These are phyloP conservation scores for Ustilago curta DNA, from an alignment of 1,284 basidiomycete genomes.

Conservation along the genomic window DNA sequence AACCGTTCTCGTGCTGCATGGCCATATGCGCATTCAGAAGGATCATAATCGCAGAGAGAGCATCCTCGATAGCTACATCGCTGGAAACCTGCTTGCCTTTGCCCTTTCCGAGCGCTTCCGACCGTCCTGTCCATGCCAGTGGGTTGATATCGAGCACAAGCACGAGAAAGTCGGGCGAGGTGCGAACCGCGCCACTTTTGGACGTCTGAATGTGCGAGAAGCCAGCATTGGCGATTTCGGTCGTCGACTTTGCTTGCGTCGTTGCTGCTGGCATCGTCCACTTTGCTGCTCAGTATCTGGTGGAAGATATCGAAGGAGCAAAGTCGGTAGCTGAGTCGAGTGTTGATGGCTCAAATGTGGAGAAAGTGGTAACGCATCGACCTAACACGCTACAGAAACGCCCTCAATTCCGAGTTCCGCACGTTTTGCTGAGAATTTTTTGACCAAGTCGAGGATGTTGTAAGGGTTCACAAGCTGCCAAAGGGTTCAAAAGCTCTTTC, in stretches of 20 bases:
- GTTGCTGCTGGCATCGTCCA: constrained; percentile 35
- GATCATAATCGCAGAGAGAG: constrained; percentile 76
- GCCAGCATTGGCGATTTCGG: constrained; percentile 45
- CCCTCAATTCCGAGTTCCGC: constrained; percentile 3
- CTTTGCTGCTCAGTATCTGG: not conserved
- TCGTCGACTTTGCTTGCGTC: constrained; percentile 40
- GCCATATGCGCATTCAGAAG: constrained; percentile 94
- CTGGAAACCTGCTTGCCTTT: constrained; percentile 13
- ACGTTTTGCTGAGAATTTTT: constrained; percentile 10
- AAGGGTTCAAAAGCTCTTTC: constrained; percentile 15
- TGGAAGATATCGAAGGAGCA: constrained; percentile 1
- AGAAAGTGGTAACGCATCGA: not conserved
- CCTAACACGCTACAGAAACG: constrained; percentile 1
- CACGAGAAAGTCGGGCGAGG: constrained; percentile 62
- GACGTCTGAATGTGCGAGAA: constrained; percentile 46
- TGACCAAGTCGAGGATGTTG: no score
- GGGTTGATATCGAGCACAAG: constrained; percentile 65
- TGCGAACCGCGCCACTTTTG: constrained; percentile 21
- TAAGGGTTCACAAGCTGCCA: constrained; percentile 1
- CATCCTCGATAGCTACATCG: constrained; percentile 53
- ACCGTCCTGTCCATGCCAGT: constrained; percentile 48
- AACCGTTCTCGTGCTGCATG: constrained; percentile 87
- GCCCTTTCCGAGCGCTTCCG: constrained; percentile 29
- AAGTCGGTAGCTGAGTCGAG: constrained; percentile 4
- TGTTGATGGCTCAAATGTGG: constrained; percentile 12